These are phyloP conservation scores for Cryptococcus sp. DNA, from an alignment of 1,284 basidiomycete genomes.

Conservation along the genomic window DNA sequence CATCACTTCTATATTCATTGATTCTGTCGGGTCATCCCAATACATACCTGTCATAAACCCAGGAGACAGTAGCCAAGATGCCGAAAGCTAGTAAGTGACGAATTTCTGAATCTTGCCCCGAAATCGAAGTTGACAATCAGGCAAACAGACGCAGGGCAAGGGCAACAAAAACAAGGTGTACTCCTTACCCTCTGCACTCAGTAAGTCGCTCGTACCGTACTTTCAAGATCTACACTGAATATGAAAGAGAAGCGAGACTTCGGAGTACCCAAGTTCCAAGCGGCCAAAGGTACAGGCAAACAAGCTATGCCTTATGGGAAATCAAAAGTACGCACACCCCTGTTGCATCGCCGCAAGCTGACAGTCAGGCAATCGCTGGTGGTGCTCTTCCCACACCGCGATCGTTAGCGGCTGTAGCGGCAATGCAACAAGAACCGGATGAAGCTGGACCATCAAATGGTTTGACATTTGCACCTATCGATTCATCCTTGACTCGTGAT, in stretches of 20 bases:
- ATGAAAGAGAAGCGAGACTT: constrained; percentile 64
- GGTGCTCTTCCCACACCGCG: constrained; percentile 7
- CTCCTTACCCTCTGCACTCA: constrained; percentile 27
- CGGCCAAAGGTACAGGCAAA: constrained; percentile 13
- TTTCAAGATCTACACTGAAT: background rate
- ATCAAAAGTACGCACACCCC: constrained; percentile 50
- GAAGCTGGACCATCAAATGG: constrained; percentile 10
- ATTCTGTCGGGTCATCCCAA: too few relatives aligned
- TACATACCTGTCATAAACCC: too few relatives aligned
- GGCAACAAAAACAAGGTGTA: constrained; percentile 34
- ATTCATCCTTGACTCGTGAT: constrained; percentile 55
- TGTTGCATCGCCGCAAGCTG: constrained; percentile 10
- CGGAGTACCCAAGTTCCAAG: constrained; percentile 63
- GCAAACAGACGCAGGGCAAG: constrained; percentile 19
- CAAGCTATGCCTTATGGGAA: constrained; percentile 42
- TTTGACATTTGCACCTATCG: constrained; percentile 42
- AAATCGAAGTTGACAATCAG: constrained; percentile 2
- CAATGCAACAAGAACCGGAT: constrained; percentile 50
- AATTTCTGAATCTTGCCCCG: background rate
- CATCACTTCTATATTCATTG: background rate
- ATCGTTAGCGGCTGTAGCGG: constrained; percentile 50
- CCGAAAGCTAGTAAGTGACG: constrained; percentile 38
- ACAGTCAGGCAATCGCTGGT: constrained; percentile 4
- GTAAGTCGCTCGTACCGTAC: constrained; percentile 13
- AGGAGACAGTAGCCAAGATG: constrained; percentile 14